These are phyloP conservation scores for Babesia bigemina DNA, from an alignment of 169 alveolate species.

Conservation along the genomic window DNA sequence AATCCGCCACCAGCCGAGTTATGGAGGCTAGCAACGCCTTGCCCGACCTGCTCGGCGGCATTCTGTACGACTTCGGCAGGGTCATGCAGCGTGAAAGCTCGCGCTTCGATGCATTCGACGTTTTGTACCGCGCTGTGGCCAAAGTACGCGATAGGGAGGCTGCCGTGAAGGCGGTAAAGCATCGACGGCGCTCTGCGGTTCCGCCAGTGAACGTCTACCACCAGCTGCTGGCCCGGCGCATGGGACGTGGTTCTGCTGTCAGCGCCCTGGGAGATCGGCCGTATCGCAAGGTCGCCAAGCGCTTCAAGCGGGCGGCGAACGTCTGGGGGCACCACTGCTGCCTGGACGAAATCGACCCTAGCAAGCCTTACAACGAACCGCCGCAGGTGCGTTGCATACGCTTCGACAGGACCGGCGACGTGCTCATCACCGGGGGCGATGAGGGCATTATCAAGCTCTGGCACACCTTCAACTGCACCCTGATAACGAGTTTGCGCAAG, in stretches of 20 bases:
- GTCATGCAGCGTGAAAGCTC: slow-evolving; percentile 31
- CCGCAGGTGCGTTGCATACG: slow-evolving; percentile 56
- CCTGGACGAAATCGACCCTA: slow-evolving; percentile 45
- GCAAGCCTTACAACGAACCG: slow-evolving; percentile 62
- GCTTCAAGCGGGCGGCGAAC: slow-evolving; percentile 24
- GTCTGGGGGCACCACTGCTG: slow-evolving; percentile 62
- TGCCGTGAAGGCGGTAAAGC: slow-evolving; percentile 15
- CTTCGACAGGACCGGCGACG: slow-evolving; percentile 77
- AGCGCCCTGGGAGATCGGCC: background rate
- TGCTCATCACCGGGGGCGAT: slow-evolving; percentile 81
- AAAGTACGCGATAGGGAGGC: slow-evolving; percentile 2
- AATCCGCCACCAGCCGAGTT: slow-evolving; percentile 1
- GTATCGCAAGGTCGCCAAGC: background rate
- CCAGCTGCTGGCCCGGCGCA: slow-evolving; percentile 37
- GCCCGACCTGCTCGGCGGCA: slow-evolving; percentile 25
- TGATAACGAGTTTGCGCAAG: slow-evolving; percentile 65
- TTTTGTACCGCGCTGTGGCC: slow-evolving; percentile 20
- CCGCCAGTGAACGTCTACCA: slow-evolving; percentile 19
- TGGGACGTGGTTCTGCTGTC: slow-evolving; percentile 17
- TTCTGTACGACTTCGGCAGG: slow-evolving; percentile 55
- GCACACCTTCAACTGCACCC: slow-evolving; percentile 76
- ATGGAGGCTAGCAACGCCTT: background rate
- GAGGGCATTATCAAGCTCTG: slow-evolving; percentile 81
- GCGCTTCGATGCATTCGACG: slow-evolving; percentile 48
- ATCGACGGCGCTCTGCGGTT: background rate